Evolutionary conservation across 2,329 filamentous ascomycete species (phyloP), one percentile per base, ranked within the genome.

Genomic region (Calonectria hawksworthii): DNA sequence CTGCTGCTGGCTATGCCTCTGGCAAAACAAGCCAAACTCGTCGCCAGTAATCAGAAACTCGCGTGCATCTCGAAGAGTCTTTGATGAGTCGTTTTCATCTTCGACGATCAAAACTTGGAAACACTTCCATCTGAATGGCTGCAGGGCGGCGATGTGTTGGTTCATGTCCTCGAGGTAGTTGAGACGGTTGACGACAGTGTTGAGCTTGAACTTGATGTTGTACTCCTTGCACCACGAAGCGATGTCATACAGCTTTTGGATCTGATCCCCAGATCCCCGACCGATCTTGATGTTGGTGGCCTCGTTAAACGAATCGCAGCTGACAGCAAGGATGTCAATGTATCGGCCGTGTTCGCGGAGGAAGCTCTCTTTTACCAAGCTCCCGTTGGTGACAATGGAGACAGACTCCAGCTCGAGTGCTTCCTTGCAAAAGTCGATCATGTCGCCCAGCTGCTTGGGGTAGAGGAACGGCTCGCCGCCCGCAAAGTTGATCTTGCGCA

Each of bases 101-200:
- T 47, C 21, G 21, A 47, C 41, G n/a, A 47, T 47, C 41, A 47
- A 47, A 1, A 47, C 41, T 21, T 47, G 41, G 41, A 47, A 47
- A 16, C 41, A 47, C 9, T 47, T 47, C 41, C 41, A 47, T 10
- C 41, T 18, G n/a, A 47, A 47, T 47, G 41, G 41, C 21, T 47
- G 41, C 18, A 47, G 41, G 18, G 21, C 41, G 7, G 41, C 41
- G 21, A 47, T 47, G 41, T 47, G 41, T 6, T 47, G 7, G n/a
- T 47, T 47, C 92, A 94, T 56, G 93, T 88, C 83, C 92, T 92
- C 81, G 88, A 86, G 82, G 93, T 92, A 70, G 86, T 88, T 61
- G 54, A 61, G 54, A 7, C n/a, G 30, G 78, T 86, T 87, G 4
- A 91, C 86, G 0, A 91, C 89, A 0, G 90, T 91, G 82, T 92